Evolutionary conservation across 2,329 filamentous ascomycete species (phyloP).

Genomic region (Xylariales sp.): DNA sequence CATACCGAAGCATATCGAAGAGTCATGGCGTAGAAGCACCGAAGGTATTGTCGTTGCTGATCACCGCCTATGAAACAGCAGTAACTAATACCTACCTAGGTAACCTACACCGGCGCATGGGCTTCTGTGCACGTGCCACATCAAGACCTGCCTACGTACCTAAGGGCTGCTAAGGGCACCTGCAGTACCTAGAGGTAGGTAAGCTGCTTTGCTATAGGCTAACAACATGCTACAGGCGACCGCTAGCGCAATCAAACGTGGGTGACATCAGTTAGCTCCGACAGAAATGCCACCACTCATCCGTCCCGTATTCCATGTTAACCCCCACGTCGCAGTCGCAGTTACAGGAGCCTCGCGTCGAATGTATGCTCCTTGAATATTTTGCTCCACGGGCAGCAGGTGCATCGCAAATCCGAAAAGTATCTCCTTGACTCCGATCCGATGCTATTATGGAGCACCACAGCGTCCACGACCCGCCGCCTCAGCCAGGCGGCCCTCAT

Average conservation of each 20-base stretch:
- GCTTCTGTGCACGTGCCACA: slow-evolving; percentile 31
- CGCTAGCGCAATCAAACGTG: background rate
- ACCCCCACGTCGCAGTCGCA: slow-evolving; percentile 31
- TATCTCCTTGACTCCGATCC: slow-evolving; percentile 31
- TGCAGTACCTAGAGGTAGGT: too few species aligned
- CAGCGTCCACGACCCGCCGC: slow-evolving; percentile 59
- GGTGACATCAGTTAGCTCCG: slow-evolving; percentile 32
- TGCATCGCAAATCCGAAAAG: slow-evolving; percentile 27
- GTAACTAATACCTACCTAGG: background rate
- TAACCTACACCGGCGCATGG: background rate
- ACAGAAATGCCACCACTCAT: background rate
- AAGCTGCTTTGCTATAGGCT: too few species aligned
- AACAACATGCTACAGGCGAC: too few species aligned
- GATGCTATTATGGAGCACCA: slow-evolving; percentile 65
- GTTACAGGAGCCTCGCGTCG: slow-evolving; percentile 18
- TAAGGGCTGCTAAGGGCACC: too few species aligned
- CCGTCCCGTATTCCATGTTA: background rate
- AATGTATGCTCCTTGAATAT: slow-evolving; percentile 2
- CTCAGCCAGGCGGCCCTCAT: slow-evolving; percentile 55
- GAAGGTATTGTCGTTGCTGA: background rate
- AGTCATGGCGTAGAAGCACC: too few species aligned
- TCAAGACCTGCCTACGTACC: background rate
- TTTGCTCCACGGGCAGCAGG: slow-evolving; percentile 44
- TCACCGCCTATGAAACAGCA: background rate
- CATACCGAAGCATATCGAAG: background rate